Evolutionary conservation across 805 yeast species (phyloP).

Genomic region (Wickerhamiella qilinensis): DNA sequence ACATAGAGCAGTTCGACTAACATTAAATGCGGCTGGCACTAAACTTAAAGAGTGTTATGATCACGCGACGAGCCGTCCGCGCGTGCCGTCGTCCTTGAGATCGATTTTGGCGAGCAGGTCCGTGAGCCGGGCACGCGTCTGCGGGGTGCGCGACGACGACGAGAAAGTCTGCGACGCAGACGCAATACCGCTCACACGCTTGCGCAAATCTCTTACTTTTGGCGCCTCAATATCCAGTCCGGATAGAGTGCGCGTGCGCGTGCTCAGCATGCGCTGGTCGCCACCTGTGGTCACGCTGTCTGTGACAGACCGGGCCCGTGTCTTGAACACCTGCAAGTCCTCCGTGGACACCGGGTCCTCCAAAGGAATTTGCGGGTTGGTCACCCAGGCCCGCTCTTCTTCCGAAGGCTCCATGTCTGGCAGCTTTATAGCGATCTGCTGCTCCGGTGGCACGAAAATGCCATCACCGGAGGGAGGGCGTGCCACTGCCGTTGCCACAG

Average conservation of each 20-base stretch:
- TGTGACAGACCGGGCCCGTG: constrained; percentile 5
- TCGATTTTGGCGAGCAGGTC: constrained; percentile 1
- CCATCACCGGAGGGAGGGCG: not conserved
- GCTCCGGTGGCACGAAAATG: not conserved
- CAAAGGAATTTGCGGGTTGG: constrained; percentile 6
- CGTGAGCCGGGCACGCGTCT: constrained; percentile 1
- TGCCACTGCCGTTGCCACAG: constrained; percentile 4
- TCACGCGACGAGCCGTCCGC: no score
- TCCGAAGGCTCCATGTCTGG: constrained; percentile 4
- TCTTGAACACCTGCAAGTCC: constrained; percentile 4
- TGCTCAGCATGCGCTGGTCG: constrained; percentile 5
- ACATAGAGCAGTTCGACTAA: no score
- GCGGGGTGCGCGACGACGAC: not conserved
- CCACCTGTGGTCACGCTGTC: constrained; percentile 5
- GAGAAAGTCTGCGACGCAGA: not conserved
- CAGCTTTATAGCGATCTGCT: not conserved
- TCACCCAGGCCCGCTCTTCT: constrained; percentile 5
- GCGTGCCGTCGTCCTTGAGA: not conserved
- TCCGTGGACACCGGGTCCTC: constrained; percentile 8
- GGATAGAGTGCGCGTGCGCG: not conserved
- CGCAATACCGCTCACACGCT: constrained; percentile 1
- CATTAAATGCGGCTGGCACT: no score
- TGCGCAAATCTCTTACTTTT: constrained; percentile 3
- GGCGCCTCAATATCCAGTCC: constrained; percentile 3
- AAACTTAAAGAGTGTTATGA: no score